phyloP scores from a whole-genome alignment of 164 flowering plant genomes.

The Umbilicus rupestris region DNA sequence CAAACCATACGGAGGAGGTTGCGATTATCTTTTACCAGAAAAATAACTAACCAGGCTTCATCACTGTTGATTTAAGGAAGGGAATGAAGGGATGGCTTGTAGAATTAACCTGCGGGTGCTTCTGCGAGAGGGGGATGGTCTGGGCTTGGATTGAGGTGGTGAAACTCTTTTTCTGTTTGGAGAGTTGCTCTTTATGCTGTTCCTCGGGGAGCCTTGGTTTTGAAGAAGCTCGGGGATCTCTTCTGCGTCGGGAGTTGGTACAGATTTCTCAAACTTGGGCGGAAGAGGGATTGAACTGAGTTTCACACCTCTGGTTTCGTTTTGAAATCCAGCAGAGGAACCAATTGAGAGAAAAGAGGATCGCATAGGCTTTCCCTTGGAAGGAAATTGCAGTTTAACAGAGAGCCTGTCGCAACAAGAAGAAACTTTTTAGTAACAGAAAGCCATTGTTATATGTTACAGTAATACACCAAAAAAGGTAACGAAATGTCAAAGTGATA shows the following conservation, averaged over 20 bases:
- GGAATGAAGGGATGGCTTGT: constrained; percentile 13
- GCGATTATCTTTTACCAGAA: background rate
- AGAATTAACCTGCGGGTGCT: constrained; percentile 10
- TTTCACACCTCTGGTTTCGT: constrained; percentile 21
- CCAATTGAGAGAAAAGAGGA: constrained; percentile 30
- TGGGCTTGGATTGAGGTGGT: constrained; percentile 1
- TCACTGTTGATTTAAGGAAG: constrained; percentile 14
- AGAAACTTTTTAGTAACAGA: background rate
- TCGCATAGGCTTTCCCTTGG: constrained; percentile 44
- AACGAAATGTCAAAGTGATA: background rate
- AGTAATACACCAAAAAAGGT: background rate
- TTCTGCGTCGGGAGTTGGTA: background rate
- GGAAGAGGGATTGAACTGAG: constrained; percentile 2
- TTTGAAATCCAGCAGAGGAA: constrained; percentile 26
- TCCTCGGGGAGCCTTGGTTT: constrained; percentile 3
- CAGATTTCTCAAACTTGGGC: background rate
- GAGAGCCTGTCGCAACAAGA: constrained; percentile 29
- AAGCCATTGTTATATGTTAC: background rate
- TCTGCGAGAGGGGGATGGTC: constrained; percentile 10
- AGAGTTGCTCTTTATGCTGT: constrained; percentile 3
- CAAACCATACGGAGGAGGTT: background rate
- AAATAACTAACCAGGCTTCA: constrained; percentile 4
- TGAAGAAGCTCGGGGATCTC: constrained; percentile 6
- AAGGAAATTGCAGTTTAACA: constrained; percentile 41
- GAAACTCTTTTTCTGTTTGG: constrained; percentile 6